These are phyloP conservation scores for Rhizopus microsporus DNA, from an alignment of 371 early-diverging fungal species.

Conservation along the genomic window DNA sequence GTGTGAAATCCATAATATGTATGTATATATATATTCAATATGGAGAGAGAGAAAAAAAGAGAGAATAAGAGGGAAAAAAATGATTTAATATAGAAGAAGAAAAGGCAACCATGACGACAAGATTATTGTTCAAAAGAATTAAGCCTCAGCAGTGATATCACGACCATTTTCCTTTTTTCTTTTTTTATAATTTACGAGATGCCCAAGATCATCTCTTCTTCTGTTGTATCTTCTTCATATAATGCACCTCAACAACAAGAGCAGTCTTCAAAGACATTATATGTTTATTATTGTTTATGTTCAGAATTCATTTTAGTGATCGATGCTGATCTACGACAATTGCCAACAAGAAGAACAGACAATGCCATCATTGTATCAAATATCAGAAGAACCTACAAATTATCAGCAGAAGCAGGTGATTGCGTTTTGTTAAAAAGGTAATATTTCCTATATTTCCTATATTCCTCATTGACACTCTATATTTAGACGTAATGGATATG, in stretches of 20 bases:
- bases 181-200: conserved; percentile 24
- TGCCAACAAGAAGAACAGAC: conserved; percentile 67
- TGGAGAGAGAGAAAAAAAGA: conserved; percentile 8
- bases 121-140: too few relatives aligned
- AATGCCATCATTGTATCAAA: conserved; percentile 66
- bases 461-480: too few relatives aligned
- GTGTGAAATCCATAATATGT: conserved; percentile 21
- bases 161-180: background rate
- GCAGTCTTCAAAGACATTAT: conserved; percentile 39
- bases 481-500: conserved; percentile 52
- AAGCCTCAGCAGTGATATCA: background rate
- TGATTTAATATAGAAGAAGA: background rate
- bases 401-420: conserved; percentile 54
- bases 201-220: conserved; percentile 70
- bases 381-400: conserved; percentile 60
- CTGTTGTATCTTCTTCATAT: conserved; percentile 67
- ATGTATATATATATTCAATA: background rate
- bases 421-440: conserved; percentile 54
- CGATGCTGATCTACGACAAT: conserved; percentile 57
- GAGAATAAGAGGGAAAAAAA: conserved; percentile 8
- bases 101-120: background rate
- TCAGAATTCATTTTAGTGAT: conserved; percentile 74
- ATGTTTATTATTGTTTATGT: conserved; percentile 76
- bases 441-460: too few relatives aligned
- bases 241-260: conserved; percentile 42